These are phyloP conservation scores for Colletotrichum lini DNA, from an alignment of 2,329 filamentous ascomycete genomes.

Conservation along the genomic window DNA sequence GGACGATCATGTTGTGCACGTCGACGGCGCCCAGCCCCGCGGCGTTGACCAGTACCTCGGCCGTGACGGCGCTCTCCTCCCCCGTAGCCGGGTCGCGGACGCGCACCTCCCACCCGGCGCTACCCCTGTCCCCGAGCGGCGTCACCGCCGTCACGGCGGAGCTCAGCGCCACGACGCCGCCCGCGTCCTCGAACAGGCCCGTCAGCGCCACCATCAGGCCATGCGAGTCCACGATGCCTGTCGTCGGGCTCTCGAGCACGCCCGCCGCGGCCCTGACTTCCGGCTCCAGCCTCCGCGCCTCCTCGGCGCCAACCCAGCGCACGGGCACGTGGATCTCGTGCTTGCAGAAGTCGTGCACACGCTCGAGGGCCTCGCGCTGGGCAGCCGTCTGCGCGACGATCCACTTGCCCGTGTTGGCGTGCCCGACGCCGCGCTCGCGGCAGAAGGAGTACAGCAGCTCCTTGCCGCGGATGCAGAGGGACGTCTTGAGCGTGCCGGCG, in stretches of 20 bases:
- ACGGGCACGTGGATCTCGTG: constrained; percentile 73
- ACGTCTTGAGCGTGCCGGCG: constrained; percentile 80
- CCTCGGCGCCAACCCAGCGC: constrained; percentile 74
- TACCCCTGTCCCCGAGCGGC: constrained; percentile 63
- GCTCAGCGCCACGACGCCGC: constrained; percentile 80
- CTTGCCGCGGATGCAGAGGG: constrained; percentile 84
- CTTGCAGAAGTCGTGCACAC: constrained; percentile 62
- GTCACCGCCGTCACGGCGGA: constrained; percentile 75
- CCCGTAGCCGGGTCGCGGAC: constrained; percentile 63
- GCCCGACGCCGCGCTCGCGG: constrained; percentile 73
- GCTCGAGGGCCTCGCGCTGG: constrained; percentile 76
- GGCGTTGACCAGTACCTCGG: constrained; percentile 85
- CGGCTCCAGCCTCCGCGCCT: constrained; percentile 78
- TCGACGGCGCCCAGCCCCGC: constrained; percentile 84
- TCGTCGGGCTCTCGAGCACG: constrained; percentile 86
- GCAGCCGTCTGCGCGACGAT: constrained; percentile 86
- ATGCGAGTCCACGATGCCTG: constrained; percentile 93
- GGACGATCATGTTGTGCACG: constrained; percentile 87
- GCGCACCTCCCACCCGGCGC: constrained; percentile 78
- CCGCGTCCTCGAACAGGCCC: constrained; percentile 81
- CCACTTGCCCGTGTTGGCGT: constrained; percentile 90
- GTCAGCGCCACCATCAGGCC: constrained; percentile 85
- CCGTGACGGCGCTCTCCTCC: constrained; percentile 73
- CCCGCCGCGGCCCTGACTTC: constrained; percentile 80
- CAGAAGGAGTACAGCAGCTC: constrained; percentile 86